Evolutionary conservation across 2,329 filamentous ascomycete species (phyloP).

Genomic region (Endoconidiophora laricicola): DNA sequence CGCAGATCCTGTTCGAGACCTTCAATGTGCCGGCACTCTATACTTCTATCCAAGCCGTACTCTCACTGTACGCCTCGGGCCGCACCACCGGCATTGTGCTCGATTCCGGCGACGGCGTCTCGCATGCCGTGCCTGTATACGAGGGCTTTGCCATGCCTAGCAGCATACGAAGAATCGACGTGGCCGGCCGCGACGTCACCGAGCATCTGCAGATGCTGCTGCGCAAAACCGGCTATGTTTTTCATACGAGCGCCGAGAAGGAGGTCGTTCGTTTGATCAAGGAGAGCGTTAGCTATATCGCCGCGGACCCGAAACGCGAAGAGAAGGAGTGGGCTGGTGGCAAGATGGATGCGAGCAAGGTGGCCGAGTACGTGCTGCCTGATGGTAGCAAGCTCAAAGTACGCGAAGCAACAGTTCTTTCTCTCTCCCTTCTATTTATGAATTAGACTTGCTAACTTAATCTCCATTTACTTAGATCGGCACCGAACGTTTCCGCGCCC

Average conservation of each 20-base stretch:
- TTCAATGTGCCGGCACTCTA: slow-evolving; percentile 96
- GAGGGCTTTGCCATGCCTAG: slow-evolving; percentile 95
- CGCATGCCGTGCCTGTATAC: slow-evolving; percentile 92
- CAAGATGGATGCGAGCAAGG: slow-evolving; percentile 61
- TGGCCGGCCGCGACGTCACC: slow-evolving; percentile 88
- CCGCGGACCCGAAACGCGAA: slow-evolving; percentile 76
- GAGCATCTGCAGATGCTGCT: slow-evolving; percentile 85
- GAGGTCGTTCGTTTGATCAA: slow-evolving; percentile 97
- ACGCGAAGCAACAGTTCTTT: slow-evolving; percentile 8
- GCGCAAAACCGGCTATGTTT: slow-evolving; percentile 81
- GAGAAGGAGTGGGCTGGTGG: slow-evolving; percentile 88
- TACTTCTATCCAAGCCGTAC: slow-evolving; percentile 90
- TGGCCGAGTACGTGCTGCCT: slow-evolving; percentile 73
- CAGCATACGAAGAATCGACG: slow-evolving; percentile 88
- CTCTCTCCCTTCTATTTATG: background rate
- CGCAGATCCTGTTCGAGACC: slow-evolving; percentile 95
- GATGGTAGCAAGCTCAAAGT: slow-evolving; percentile 91
- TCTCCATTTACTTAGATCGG: slow-evolving; percentile 44
- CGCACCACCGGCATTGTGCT: slow-evolving; percentile 92
- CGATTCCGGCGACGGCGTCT: slow-evolving; percentile 89
- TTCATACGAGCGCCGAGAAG: slow-evolving; percentile 97
- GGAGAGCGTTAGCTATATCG: slow-evolving; percentile 84
- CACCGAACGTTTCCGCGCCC: slow-evolving; percentile 83
- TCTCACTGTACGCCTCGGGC: slow-evolving; percentile 89
- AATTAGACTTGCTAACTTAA: slow-evolving; percentile 6